A percentile compares a stretch with the other conserved stretches of the same genome.
Conservation (phyloP, 2,329 filamentous ascomycete genomes). For the Trichoderma sp. region DNA sequence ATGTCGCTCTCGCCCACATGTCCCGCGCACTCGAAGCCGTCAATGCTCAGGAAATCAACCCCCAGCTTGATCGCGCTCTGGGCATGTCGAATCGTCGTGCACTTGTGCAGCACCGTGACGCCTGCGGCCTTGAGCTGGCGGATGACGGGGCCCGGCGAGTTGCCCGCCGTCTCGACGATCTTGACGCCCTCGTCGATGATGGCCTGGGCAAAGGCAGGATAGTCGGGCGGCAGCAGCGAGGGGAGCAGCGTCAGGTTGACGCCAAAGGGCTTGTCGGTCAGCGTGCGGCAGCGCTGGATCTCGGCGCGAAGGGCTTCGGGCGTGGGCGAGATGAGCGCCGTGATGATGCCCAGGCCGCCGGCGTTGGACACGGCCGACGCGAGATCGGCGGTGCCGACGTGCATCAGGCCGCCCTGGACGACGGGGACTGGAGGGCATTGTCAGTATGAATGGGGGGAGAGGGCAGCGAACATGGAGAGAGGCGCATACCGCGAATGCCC, state of each 20-base stretch:
- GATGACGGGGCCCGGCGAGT: conserved; percentile 86
- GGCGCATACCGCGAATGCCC: conserved; percentile 48
- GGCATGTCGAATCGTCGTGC: conserved; percentile 92
- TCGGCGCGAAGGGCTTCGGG: conserved; percentile 90
- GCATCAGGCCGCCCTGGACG: conserved; percentile 85
- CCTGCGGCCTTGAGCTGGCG: conserved; percentile 77
- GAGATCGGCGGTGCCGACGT: conserved; percentile 77
- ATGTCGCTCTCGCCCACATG: conserved; percentile 86
- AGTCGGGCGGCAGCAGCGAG: conserved; percentile 84
- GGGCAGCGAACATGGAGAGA: neutral
- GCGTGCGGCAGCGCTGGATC: conserved; percentile 77
- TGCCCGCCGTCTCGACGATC: conserved; percentile 90
- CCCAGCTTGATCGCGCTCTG: conserved; percentile 88
- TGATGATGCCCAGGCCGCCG: conserved; percentile 79
- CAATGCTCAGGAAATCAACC: conserved; percentile 94
- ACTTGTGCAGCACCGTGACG: conserved; percentile 88
- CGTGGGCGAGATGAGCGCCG: conserved; percentile 86
- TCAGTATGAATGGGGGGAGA: neutral
- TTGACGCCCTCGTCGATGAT: conserved; percentile 89
- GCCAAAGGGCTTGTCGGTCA: conserved; percentile 79
- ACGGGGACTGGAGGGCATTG: conserved; percentile 61
- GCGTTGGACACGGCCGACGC: conserved; percentile 75
- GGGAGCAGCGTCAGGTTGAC: conserved; percentile 96
- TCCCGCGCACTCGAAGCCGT: conserved; percentile 94
- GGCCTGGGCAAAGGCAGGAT: conserved; percentile 84